Evolutionary conservation across 1,139 yeast species (phyloP).

Genomic region (Pneumocystis oryctolagi): DNA sequence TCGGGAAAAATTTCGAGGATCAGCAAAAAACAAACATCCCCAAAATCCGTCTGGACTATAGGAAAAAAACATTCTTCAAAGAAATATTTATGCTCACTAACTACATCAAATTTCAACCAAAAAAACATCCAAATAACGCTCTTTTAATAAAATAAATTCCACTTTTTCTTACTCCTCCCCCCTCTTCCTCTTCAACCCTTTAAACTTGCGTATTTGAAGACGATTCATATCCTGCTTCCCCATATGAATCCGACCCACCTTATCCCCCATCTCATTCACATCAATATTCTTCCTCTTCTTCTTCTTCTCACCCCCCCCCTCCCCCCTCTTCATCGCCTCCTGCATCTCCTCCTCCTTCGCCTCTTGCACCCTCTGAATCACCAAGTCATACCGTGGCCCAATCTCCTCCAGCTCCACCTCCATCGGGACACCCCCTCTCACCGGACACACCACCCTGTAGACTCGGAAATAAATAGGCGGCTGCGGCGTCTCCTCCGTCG

Average conservation of each 20-base stretch:
- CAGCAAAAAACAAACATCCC: constrained; percentile 94
- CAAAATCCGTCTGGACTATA: constrained; percentile 61
- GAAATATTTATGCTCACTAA: constrained; percentile 59
- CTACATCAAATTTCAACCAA: too few relatives aligned
- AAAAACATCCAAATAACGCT: too few relatives aligned
- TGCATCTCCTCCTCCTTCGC: constrained; percentile 81
- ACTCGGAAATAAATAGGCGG: constrained; percentile 85
- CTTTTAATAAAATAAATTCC: too few relatives aligned
- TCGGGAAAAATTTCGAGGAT: constrained; percentile 43
- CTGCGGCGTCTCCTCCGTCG: constrained; percentile 30
- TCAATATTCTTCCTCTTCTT: constrained; percentile 89
- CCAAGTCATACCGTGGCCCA: constrained; percentile 91
- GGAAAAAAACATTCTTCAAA: constrained; percentile 65
- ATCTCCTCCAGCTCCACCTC: constrained; percentile 88
- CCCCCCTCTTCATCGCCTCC: constrained; percentile 72
- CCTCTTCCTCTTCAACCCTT: constrained; percentile 78
- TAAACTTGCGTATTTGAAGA: constrained; percentile 94
- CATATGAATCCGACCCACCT: constrained; percentile 89
- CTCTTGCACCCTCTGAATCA: constrained; percentile 72
- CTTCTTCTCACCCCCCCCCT: too few relatives aligned
- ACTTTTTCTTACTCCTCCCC: constrained; percentile 61
- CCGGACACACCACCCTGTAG: constrained; percentile 65
- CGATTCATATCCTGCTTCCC: constrained; percentile 86
- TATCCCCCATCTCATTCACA: constrained; percentile 84
- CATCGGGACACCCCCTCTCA: too few relatives aligned